Evolutionary conservation across 108 stramenopile species (phyloP).

Genomic region (Ochromonas danica): DNA sequence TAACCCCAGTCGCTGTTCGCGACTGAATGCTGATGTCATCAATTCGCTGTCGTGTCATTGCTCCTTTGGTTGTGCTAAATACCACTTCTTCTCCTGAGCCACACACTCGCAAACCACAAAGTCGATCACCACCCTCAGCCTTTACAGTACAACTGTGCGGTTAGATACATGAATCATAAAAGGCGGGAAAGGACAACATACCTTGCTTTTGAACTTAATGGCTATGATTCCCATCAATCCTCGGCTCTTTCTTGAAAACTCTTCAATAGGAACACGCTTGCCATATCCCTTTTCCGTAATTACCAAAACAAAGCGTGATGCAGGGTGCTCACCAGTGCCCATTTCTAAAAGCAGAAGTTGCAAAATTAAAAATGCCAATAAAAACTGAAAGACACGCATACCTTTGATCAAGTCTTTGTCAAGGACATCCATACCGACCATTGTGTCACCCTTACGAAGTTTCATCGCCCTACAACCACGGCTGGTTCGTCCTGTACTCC

Average conservation of each 20-base stretch:
- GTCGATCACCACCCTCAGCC: not conserved
- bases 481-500: constrained; percentile 74
- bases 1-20: constrained; percentile 81
- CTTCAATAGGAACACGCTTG: constrained; percentile 72
- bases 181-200: too few species aligned
- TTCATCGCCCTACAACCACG: constrained; percentile 82
- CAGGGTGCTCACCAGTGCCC: too few species aligned
- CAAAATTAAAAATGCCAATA: too few species aligned
- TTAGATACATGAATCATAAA: too few species aligned
- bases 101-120: not conserved
- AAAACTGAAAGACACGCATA: too few species aligned
- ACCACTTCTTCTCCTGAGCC: constrained; percentile 68
- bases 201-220: constrained; percentile 75
- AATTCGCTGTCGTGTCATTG: constrained; percentile 81
- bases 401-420: too few species aligned
- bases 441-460: constrained; percentile 70
- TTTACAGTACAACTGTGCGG: too few species aligned
- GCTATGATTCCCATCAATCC: constrained; percentile 80
- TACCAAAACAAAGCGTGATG: constrained; percentile 68
- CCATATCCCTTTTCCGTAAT: constrained; percentile 81
- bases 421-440: constrained; percentile 79
- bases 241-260: constrained; percentile 70
- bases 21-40: constrained; percentile 70
- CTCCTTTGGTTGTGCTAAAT: constrained; percentile 76
- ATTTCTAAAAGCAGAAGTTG: too few species aligned